Base-by-base conservation (phyloP, 495 filamentous ascomycete species). In the Penicillium manginii region DNA sequence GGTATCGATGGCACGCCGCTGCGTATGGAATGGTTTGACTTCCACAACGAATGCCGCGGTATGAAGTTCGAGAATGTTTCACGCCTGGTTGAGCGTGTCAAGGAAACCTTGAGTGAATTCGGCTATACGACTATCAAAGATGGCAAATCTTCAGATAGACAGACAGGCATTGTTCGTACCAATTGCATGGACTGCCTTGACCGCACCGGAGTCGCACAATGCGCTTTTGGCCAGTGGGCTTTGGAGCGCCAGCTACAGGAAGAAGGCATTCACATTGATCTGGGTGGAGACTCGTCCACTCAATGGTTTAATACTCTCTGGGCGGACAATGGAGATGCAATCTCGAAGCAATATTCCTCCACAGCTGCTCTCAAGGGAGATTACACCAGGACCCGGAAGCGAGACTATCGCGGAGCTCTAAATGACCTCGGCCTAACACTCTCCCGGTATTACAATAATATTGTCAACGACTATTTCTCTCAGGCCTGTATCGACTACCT, bases 151-250 rank as follows among this genome's bases (percentile, higher is more conserved):
- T 61, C 78, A 19, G 70, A 75, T 29, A 79, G 68, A 42, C 93
- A 97, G 66, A 79, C 72, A 18, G 93, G 92, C 2, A 83, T 96
- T 12, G 65, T 97, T 14, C 78, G 93, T 53, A 97, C 91, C 3
- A 97, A 98, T 68, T 98, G 93, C 71, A 98, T 98, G 93, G 93
- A 98, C 66, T 98, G 93, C 63, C 82, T 98, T 14, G 93, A 97
- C 65, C 86, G 92, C 26, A 97, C 93, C 2, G 96, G 96, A 58
- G 91, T 97, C 31, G 91, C 92, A 19, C 93, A 97, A 73, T 92
- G 89, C 63, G 93, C 91, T 0, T 89, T 88, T 67, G 92, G 83
- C 1, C 87, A 89, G 60, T 80, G 85, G 72, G 87, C 87, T 32
- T 80, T 98, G 19, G 90, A 96, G 60, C 68, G 77, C 29, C 90